phyloP scores from a whole-genome alignment of 495 filamentous ascomycete species.

The Darksidea phi region DNA sequence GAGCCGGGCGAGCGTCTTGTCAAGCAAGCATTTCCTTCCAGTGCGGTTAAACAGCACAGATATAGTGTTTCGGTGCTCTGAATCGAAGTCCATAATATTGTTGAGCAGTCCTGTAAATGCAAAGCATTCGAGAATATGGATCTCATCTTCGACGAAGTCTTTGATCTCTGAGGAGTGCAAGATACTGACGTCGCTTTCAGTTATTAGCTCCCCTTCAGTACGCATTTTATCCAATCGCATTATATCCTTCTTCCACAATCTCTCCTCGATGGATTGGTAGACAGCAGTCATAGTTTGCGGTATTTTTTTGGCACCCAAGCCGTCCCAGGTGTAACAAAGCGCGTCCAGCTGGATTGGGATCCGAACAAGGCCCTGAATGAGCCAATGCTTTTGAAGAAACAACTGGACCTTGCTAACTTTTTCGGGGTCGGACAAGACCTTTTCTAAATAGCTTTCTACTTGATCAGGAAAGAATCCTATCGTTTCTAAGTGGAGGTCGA shows the following conservation, averaged over 20 bases:
- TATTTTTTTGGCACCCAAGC: not conserved
- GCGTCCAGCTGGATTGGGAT: slow-evolving; percentile 40
- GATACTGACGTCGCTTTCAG: not conserved
- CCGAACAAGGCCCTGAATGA: slow-evolving; percentile 45
- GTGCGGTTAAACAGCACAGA: not conserved
- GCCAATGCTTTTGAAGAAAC: slow-evolving; percentile 41
- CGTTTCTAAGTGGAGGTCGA: slow-evolving; percentile 42
- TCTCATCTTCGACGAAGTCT: slow-evolving; percentile 6
- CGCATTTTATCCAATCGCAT: not conserved
- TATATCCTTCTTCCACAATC: slow-evolving; percentile 13
- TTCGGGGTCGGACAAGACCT: not conserved
- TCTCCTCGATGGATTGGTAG: slow-evolving; percentile 6
- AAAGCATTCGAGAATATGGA: slow-evolving; percentile 6
- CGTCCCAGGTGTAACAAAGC: slow-evolving; percentile 8
- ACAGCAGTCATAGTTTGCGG: slow-evolving; percentile 3
- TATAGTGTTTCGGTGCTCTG: slow-evolving; percentile 4
- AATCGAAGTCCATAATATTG: slow-evolving; percentile 4
- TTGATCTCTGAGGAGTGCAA: not conserved
- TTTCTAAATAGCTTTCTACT: slow-evolving; percentile 38
- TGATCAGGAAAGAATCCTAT: slow-evolving; percentile 45
- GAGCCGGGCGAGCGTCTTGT: slow-evolving; percentile 6
- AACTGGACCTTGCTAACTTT: slow-evolving; percentile 33
- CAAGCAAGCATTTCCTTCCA: not conserved
- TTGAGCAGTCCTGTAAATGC: slow-evolving; percentile 11
- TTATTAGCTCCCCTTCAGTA: not conserved